Conservation (phyloP, 306 rosid species). For the Lithocarpus polystachyus region DNA sequence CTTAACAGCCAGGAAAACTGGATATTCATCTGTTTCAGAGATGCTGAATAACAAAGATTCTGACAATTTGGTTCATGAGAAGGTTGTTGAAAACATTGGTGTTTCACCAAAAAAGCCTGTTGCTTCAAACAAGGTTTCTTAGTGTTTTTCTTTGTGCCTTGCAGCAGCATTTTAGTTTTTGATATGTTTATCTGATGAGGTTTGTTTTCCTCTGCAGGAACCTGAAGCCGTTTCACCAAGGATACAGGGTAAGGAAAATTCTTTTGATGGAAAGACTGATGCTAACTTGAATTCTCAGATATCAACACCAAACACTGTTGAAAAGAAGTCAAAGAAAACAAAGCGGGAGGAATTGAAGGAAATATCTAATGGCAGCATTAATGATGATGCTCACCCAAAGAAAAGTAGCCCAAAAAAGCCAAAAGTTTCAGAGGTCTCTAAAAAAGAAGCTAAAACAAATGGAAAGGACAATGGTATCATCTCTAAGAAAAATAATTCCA, state of each 20-base stretch:
- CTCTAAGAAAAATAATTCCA: slow-evolving; percentile 12
- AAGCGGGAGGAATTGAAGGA: slow-evolving; percentile 54
- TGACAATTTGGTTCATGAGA: slow-evolving; percentile 20
- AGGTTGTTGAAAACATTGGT: not conserved
- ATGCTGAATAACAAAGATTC: slow-evolving; percentile 32
- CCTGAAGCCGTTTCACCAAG: slow-evolving; percentile 24
- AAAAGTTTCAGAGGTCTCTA: slow-evolving; percentile 18
- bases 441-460: slow-evolving; percentile 22
- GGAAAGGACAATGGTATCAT: slow-evolving; percentile 13
- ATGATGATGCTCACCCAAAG: slow-evolving; percentile 27
- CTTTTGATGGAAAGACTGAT: slow-evolving; percentile 34
- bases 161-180: not conserved
- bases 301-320: slow-evolving; percentile 1
- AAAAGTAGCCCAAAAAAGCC: slow-evolving; percentile 26
- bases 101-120: slow-evolving; percentile 19
- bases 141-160: not conserved
- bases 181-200: not conserved
- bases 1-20: slow-evolving; percentile 48
- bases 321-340: slow-evolving; percentile 31
- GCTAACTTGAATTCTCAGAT: slow-evolving; percentile 20
- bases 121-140: slow-evolving; percentile 27
- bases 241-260: slow-evolving; percentile 59
- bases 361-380: slow-evolving; percentile 46
- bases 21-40: slow-evolving; percentile 64
- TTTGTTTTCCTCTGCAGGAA: slow-evolving; percentile 26